A percentile compares a stretch with the other conserved stretches of the same genome.
phyloP scores from a whole-genome alignment of 805 yeast species.

The Blastobotrys parvus region DNA sequence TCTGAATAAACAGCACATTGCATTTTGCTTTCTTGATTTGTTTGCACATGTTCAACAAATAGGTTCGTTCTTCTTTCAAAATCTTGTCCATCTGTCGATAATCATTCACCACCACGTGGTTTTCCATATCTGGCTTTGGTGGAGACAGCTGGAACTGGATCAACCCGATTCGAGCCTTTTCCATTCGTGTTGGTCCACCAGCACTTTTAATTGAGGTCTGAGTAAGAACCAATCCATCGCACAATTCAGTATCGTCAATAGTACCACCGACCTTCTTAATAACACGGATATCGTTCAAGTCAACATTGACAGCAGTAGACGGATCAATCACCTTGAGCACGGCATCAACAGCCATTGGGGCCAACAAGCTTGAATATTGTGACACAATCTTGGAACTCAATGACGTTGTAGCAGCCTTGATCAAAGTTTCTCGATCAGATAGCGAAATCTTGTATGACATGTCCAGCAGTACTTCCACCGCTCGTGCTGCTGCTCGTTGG shows the following conservation, averaged over 20 bases:
- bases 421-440: slow-evolving; percentile 69
- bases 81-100: slow-evolving; percentile 99
- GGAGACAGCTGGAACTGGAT: slow-evolving; percentile 94
- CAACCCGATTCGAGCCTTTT: slow-evolving; percentile 84
- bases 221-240: slow-evolving; percentile 85
- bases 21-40: slow-evolving; percentile 95
- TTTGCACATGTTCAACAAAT: slow-evolving; percentile 87
- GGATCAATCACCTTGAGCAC: slow-evolving; percentile 69
- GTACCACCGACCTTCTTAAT: slow-evolving; percentile 96
- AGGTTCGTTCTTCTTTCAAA: slow-evolving; percentile 94
- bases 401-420: slow-evolving; percentile 92
- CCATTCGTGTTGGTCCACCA: slow-evolving; percentile 91
- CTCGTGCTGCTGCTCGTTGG: slow-evolving; percentile 77
- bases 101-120: slow-evolving; percentile 93
- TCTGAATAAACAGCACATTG: slow-evolving; percentile 82
- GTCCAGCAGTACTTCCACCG: slow-evolving; percentile 71
- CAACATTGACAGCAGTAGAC: slow-evolving; percentile 60
- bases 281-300: slow-evolving; percentile 77
- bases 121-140: slow-evolving; percentile 96
- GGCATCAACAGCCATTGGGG: slow-evolving; percentile 92
- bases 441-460: slow-evolving; percentile 81
- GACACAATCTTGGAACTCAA: slow-evolving; percentile 92
- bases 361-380: slow-evolving; percentile 75
- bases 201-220: slow-evolving; percentile 85
- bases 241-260: slow-evolving; percentile 86